These are phyloP conservation scores for Kitagawia praeruptora DNA, from an alignment of 129 eudicot genomes.

Conservation along the genomic window DNA sequence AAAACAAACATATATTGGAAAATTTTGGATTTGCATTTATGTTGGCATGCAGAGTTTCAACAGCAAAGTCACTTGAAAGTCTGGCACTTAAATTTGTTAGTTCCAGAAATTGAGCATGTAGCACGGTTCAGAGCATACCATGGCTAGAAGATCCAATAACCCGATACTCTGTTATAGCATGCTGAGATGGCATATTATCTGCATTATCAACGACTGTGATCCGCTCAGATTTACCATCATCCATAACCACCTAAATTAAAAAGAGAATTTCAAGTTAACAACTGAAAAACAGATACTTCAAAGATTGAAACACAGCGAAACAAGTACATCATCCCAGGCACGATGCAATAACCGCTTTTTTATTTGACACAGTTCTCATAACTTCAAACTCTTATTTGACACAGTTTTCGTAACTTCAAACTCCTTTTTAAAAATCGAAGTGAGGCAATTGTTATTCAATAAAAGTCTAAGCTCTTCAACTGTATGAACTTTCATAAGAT, in stretches of 20 bases:
- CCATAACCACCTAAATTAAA: slow-evolving; percentile 65
- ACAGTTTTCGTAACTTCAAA: not conserved
- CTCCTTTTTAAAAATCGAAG: not conserved
- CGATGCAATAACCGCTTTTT: not conserved
- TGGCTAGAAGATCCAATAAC: slow-evolving; percentile 52
- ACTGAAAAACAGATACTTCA: not conserved
- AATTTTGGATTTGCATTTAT: not conserved
- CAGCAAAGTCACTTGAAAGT: not conserved
- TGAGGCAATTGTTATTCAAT: not conserved
- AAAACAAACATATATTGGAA: not conserved
- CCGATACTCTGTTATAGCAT: slow-evolving; percentile 81
- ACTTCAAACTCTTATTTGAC: not conserved
- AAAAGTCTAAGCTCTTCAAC: not conserved
- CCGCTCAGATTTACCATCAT: slow-evolving; percentile 79
- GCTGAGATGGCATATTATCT: slow-evolving; percentile 47
- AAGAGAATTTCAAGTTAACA: not conserved
- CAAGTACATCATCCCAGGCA: not conserved
- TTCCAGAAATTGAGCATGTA: not conserved
- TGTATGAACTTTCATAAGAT: not conserved
- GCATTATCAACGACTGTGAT: slow-evolving; percentile 57
- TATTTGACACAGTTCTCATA: not conserved
- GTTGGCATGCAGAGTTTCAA: not conserved
- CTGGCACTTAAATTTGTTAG: not conserved
- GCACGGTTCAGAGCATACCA: slow-evolving; percentile 46
- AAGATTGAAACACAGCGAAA: not conserved